Base-by-base conservation (phyloP, 2,329 filamentous ascomycete genomes). In the Calonectria pauciramosa region DNA sequence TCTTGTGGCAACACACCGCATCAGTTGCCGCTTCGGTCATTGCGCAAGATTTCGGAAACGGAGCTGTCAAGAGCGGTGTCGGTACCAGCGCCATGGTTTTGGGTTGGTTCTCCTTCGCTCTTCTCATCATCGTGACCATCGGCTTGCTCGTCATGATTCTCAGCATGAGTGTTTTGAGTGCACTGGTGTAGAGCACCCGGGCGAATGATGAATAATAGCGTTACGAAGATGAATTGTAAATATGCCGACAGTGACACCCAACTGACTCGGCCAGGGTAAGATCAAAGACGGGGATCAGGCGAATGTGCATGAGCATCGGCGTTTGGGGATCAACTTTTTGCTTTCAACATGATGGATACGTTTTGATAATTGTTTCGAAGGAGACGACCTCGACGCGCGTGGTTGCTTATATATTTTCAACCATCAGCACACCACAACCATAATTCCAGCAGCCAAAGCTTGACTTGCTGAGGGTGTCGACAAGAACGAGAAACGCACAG, bases 1-100 rank as follows among this genome's bases (percentile, higher is more conserved):
- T 94, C 9, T 86, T 97, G 71, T 97, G 95, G 95, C 95, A 97
- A 83, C 97, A 99, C 82, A 99, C 97, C 8, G 97, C 97, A 0
- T 98, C 96, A 0, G 97, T 99, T 0, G 96, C 96, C 41, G 97
- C 97, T 28, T 96, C 95, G 74, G 94, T 97, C 78, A 96, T 99
- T 78, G 95, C 96, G 1, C 95, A 98, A 88, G 96, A 98, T 82
- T 91, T 98, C 78, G 96, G 94, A 44, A 98, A 98, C 84, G 96
- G 96, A 54, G 95, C 93, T 78, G 95, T 98, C 72, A 92, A 90
- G 84, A 95, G 93, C 71, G 96, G 96, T 41, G 95, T 98, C 16
- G 96, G 96, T n/a, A 96, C 95, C 64, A 95, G 94, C 49, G 96
- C 97, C 71, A 99, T 99, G 95, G 95, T 98, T 23, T 90, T 99